Evolutionary conservation across 139 green algal species (phyloP).

Genomic region (Edaphochlamys debaryana): DNA sequence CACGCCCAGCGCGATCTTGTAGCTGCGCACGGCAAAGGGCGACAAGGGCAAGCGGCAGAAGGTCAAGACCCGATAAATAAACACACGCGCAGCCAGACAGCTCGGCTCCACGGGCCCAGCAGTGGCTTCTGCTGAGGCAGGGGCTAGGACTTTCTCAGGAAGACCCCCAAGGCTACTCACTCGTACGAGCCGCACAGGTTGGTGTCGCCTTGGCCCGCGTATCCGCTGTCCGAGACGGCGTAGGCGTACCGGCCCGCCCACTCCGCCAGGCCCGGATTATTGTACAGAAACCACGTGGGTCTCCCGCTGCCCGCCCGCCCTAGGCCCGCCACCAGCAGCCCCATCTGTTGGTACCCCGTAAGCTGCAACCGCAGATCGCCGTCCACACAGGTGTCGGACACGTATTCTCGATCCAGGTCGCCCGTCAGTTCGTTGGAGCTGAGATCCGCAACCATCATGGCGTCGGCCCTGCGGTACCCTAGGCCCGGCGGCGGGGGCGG

Average conservation of each 20-base stretch:
- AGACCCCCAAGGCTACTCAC: no score
- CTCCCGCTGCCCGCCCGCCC: background rate
- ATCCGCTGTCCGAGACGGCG: background rate
- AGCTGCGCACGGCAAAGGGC: slow-evolving; percentile 29
- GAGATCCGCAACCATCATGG: slow-evolving; percentile 26
- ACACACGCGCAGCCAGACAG: no score
- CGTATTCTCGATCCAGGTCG: background rate
- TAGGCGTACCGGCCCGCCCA: slow-evolving; percentile 42
- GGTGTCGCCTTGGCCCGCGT: background rate
- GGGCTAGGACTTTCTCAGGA: no score
- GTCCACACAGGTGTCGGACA: slow-evolving; percentile 12
- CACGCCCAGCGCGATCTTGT: slow-evolving; percentile 45
- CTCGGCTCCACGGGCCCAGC: no score
- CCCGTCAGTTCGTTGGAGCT: slow-evolving; percentile 12
- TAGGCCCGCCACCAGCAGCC: background rate
- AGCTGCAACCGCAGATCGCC: slow-evolving; percentile 10
- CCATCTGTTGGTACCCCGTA: background rate
- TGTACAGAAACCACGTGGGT: slow-evolving; percentile 25
- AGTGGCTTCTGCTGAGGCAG: no score
- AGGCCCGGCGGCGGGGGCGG: background rate
- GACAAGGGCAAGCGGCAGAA: no score
- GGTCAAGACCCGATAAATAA: no score
- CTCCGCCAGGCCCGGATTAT: slow-evolving; percentile 29
- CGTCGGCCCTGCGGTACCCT: background rate
- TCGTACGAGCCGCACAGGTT: slow-evolving; percentile 52